A percentile compares a stretch with the other conserved stretches of the same genome.
These are phyloP conservation scores for Picea sitchensis DNA, from an alignment of 75 land plant species.

Conservation along the genomic window DNA sequence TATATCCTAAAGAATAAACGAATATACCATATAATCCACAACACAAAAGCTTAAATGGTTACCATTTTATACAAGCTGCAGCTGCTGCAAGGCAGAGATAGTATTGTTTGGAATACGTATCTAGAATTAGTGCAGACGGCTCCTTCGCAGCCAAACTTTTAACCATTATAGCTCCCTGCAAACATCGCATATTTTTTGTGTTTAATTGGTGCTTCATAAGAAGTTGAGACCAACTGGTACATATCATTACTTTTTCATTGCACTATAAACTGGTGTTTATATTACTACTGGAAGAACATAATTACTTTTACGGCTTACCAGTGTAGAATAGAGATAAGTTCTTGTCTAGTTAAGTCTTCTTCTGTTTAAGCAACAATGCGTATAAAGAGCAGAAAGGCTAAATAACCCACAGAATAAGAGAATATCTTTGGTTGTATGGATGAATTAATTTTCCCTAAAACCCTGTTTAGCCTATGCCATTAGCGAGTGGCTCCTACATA, in stretches of 20 bases:
- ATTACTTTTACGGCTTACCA: no score
- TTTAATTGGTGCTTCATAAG: neutral
- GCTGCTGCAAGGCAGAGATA: constrained; percentile 97
- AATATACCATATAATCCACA: neutral
- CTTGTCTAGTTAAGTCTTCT: no score
- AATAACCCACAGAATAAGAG: no score
- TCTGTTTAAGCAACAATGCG: no score
- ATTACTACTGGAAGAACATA: no score
- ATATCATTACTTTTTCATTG: neutral
- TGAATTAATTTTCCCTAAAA: neutral
- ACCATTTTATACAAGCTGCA: constrained; percentile 91
- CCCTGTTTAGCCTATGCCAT: no score
- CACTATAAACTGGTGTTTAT: no score
- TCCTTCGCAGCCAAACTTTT: constrained; percentile 78
- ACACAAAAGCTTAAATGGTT: neutral
- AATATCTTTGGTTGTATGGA: neutral
- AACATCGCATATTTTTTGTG: neutral
- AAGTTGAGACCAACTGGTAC: neutral
- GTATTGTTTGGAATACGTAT: constrained; percentile 84
- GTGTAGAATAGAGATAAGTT: no score
- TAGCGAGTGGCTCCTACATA: no score
- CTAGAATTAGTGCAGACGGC: constrained; percentile 66
- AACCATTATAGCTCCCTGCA: constrained; percentile 79
- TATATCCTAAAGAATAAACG: neutral
- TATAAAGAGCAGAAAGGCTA: no score